A percentile compares a stretch with the other conserved stretches of the same genome.
phyloP scores from a whole-genome alignment of 1,284 basidiomycete species.

The Tilletiopsis washingtonensis region DNA sequence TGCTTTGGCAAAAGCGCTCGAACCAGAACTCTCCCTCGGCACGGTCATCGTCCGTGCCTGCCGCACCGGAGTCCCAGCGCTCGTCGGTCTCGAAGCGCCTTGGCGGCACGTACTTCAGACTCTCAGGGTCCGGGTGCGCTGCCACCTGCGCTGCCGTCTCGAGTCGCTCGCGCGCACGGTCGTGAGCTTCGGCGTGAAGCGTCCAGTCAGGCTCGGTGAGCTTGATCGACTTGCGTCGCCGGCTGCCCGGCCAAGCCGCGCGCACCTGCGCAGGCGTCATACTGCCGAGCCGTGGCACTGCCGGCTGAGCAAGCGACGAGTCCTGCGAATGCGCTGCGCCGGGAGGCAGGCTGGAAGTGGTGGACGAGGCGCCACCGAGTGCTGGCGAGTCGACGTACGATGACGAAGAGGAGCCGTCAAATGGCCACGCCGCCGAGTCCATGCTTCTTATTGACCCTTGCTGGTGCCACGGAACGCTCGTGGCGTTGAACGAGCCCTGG shows the following conservation, averaged over 20 bases:
- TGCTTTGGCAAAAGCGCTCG: slow-evolving; percentile 38
- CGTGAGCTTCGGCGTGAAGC: slow-evolving; percentile 25
- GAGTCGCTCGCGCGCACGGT: slow-evolving; percentile 33
- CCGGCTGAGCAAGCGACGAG: neutral
- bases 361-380: slow-evolving; percentile 8
- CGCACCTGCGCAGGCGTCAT: neutral
- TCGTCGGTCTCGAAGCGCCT: too few relatives aligned
- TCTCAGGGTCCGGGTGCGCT: neutral
- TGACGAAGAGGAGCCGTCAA: neutral
- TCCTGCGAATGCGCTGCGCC: slow-evolving; percentile 4
- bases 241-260: slow-evolving; percentile 1
- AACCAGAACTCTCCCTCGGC: slow-evolving; percentile 39
- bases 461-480: neutral
- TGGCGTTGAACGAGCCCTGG: neutral
- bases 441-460: neutral
- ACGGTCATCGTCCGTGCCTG: too few relatives aligned
- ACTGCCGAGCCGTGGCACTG: neutral
- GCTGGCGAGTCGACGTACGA: neutral
- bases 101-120: neutral
- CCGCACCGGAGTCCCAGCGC: too few relatives aligned
- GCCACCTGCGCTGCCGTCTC: slow-evolving; percentile 10
- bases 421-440: neutral
- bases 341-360: neutral
- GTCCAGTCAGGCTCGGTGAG: slow-evolving; percentile 41
- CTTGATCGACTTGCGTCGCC: slow-evolving; percentile 11